Evolutionary conservation across 2,329 filamentous ascomycete genomes (phyloP), one percentile per base, ranked within the genome.

Genomic region (Ceratocystis ficicola): DNA sequence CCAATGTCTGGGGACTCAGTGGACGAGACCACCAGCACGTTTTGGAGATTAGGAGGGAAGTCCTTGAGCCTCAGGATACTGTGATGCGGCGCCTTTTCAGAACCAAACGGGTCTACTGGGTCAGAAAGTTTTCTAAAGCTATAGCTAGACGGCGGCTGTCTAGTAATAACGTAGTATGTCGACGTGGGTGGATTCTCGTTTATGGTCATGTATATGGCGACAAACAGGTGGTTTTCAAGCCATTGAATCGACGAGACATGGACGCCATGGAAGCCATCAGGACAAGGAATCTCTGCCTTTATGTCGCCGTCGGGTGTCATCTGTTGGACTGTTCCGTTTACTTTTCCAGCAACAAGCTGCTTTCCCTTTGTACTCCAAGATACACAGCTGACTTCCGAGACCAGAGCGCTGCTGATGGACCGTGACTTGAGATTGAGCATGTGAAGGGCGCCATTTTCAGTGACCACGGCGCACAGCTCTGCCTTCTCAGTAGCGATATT

Each of bases 291-390:
- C 64, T 86, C 81, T 44, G 82, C 91, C 76, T 93, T 94, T 32
- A 83, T 80, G 50, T 82, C 82, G 60, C 93, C 93, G 70, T 90
- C 84, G 0, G 88, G 89, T 6, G 89, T 90, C 83, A 97, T 87
- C 74, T 96, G 92, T 66, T 83, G 82, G 64, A 88, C 86, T 12
- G 85, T 86, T 67, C 94, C 94, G 75, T 96, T 85, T 5, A 81
- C 85, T 70, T 94, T 79, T 17, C 95, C 94, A 70, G 90, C 92
- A 57, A 95, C 86, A 55, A 99, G 79, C 73, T 97, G 93, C 74
- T 96, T 99, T 60, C 94, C 94, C 73, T 87, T 90, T 68, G 85
- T 87, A 74, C 94, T 99, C 94, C 95, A 99, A 66, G 89, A 87
- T 5, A 90, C 82, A 71, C 88, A 94, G 73, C 86, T 91, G 32